Conservation (phyloP, 2,329 filamentous ascomycete species). For the Fusarium mexicanum region DNA sequence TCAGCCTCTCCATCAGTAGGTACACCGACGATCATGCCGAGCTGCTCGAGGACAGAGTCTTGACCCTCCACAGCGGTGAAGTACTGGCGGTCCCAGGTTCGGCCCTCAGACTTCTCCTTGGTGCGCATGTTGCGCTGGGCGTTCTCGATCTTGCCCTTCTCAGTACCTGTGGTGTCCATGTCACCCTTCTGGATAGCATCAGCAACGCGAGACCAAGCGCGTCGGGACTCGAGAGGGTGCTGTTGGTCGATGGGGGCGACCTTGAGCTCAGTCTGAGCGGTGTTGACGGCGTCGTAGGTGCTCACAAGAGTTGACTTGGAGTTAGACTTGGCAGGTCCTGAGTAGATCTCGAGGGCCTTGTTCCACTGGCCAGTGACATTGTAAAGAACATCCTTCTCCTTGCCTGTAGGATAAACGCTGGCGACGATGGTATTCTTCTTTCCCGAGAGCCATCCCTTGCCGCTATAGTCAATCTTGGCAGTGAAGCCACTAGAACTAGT, state of each 20-base stretch:
- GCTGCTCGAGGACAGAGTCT: constrained; percentile 56
- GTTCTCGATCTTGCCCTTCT: constrained; percentile 92
- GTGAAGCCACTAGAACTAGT: constrained; percentile 87
- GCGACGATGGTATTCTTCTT: constrained; percentile 94
- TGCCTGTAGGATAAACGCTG: constrained; percentile 73
- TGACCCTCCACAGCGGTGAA: constrained; percentile 67
- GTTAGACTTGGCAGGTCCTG: constrained; percentile 66
- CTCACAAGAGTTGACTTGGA: constrained; percentile 61
- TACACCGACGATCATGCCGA: constrained; percentile 60
- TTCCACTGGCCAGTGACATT: constrained; percentile 93
- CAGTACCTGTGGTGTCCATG: constrained; percentile 79
- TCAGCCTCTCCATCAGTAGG: constrained; percentile 63
- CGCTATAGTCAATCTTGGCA: constrained; percentile 90
- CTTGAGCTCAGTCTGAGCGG: constrained; percentile 71
- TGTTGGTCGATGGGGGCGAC: constrained; percentile 80
- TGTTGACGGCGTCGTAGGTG: constrained; percentile 67
- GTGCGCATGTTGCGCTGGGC: constrained; percentile 80
- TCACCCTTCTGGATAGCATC: constrained; percentile 82
- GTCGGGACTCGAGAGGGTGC: constrained; percentile 85
- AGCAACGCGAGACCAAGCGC: constrained; percentile 89
- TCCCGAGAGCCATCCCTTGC: constrained; percentile 92
- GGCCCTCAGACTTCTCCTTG: constrained; percentile 78
- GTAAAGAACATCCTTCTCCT: constrained; percentile 80
- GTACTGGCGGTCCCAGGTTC: constrained; percentile 84
- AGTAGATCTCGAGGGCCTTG: constrained; percentile 80